Conservation (phyloP, 495 filamentous ascomycete species). For the Trichoderma reesei region DNA sequence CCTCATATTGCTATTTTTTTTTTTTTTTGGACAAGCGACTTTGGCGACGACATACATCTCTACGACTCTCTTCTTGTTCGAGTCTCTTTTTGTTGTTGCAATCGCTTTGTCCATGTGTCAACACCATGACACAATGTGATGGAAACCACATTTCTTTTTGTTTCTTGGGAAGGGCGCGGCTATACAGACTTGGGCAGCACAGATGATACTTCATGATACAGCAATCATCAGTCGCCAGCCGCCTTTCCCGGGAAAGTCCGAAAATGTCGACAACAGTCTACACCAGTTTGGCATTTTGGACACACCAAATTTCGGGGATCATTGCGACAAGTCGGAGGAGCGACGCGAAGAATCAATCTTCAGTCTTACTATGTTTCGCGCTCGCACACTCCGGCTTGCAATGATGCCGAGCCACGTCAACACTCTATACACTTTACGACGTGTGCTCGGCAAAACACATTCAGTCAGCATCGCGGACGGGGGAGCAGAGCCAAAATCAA, state of each 20-base stretch:
- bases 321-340: not conserved
- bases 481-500: not conserved
- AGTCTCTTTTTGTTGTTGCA: not conserved
- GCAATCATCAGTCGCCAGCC: not conserved
- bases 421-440: not conserved
- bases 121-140: not conserved
- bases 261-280: not conserved
- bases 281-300: not conserved
- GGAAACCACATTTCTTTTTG: not conserved
- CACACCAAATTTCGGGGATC: conserved; percentile 1
- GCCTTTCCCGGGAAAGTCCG: not conserved
- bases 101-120: not conserved
- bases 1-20: not conserved
- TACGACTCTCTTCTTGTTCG: not conserved
- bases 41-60: not conserved
- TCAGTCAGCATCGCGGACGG: not conserved
- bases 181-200: not conserved
- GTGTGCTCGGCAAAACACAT: not conserved
- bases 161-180: not conserved
- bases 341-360: not conserved
- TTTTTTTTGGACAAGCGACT: not conserved
- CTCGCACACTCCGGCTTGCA: not conserved
- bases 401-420: not conserved
- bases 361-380: not conserved
- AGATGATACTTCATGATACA: not conserved